Base-by-base conservation (phyloP, 495 filamentous ascomycete species). In the Penicillium atrosanguineum region DNA sequence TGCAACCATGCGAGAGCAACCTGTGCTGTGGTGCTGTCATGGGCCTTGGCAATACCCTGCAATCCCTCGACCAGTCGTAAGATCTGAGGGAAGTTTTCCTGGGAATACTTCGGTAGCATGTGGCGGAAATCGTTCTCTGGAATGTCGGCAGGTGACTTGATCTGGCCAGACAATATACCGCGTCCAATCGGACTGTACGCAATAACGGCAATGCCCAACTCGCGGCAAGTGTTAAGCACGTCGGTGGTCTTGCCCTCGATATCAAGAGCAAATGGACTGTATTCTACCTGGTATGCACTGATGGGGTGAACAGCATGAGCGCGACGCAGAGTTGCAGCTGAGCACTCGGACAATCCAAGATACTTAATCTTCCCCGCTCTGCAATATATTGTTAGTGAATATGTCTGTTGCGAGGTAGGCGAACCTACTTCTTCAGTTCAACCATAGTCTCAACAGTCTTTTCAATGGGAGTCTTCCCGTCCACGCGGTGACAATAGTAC, bases 381-480 rank as follows among this genome's bases (percentile, higher is more conserved):
- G n/a, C n/a, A 15, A 34, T 5, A 23, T 16, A 7, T 12, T 19
- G 18, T 56, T 45, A 39, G 40, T 12, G 15, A 9, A 7, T 0
- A 21, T 8, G 21, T 11, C 4, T 23, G 16, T 8, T 12, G 25
- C 18, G 12, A 12, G 2, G 0, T 2, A 28, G 16, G 9, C 0
- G 4, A 8, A 55, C 65, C 20, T 64, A 78, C 76, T 68, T 70
- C 50, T 81, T 72, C 16, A 83, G 55, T 38, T 82, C 75, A 0
- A 67, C 70, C 29, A 81, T 86, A 58, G 80, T 79, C 68, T 88
- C 83, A 19, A 88, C 68, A 0, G 83, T 85, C 39, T 82, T 87
- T 78, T 53, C 73, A 55, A 83, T 71, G 2, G 79, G 79, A 0
- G 73, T 77, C 18, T 65, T 62, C 4, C 46, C 46, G 54, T 77